Evolutionary conservation across 129 eudicot genomes (phyloP), one percentile per base, ranked within the genome.

Genomic region (Saussurea involucrata): DNA sequence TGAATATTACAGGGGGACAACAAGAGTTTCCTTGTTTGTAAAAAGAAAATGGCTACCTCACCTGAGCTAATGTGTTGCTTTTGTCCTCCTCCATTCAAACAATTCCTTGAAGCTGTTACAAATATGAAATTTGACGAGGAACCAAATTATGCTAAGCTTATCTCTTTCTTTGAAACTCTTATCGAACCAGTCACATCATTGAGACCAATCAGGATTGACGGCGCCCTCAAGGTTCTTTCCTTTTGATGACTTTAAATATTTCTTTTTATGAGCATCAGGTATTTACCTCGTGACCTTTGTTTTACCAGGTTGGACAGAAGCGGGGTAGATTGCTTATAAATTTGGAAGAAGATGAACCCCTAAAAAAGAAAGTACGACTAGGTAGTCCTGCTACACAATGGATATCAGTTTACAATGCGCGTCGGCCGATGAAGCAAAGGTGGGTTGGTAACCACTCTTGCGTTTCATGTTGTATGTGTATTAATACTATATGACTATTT

Each of bases 321-420:
- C 75, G 90, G 42, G 82, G 87, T 68, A 76, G 90, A 66, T 66
- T 86, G 81, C 81, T 79, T 68, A 76, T 75, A 36, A 82, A 83
- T 58, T 72, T 78, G 31, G 90, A 83, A 63, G 90, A 86, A 29
- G 90, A 83, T 57, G 87, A 81, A 77, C 86, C 81, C 53, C 88
- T 86, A 2, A 88, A 81, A 76, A 91, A 91, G 85, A 91, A 88
- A 81, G 80, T 86, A 18, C 88, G 94, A 25, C 76, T 84, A 55
- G 97, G 97, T 29, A 83, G 88, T 68, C 94, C 97, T 68, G 97
- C 97, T 58, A 86, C 94, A 60, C 97, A 91, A 69, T 91, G 97
- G 97, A 85, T 91, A 71, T 88, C 94, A 49, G 77, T 91, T 77
- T 91, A 91, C 79, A 91, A 91, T 85, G 97, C 97, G 0, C 82